Percentiles rank a stretch among this genome's conserved stretches.
Conservation (phyloP, 768 basidiomycete species). For the Lactifluus subvellereus region DNA sequence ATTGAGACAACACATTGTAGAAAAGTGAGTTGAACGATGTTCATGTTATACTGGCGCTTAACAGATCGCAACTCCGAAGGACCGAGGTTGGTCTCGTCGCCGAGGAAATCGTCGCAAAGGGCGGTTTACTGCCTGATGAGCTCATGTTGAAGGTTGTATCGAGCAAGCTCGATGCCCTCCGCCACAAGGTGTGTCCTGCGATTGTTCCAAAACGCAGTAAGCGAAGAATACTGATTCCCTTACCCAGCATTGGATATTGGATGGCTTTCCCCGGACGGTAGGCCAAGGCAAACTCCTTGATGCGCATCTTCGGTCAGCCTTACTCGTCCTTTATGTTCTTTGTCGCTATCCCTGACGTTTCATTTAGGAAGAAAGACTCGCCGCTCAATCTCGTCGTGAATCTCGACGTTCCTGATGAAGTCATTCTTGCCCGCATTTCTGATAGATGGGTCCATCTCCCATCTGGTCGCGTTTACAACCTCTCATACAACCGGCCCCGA, state of each 20-base stretch:
- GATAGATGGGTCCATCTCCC: slow-evolving; percentile 87
- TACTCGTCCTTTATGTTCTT: not conserved
- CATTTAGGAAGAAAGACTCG: slow-evolving; percentile 48
- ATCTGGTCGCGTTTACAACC: slow-evolving; percentile 87
- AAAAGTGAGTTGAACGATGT: slow-evolving; percentile 38
- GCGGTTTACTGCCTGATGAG: slow-evolving; percentile 72
- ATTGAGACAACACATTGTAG: slow-evolving; percentile 75
- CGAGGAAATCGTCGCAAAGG: slow-evolving; percentile 72
- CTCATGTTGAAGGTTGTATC: slow-evolving; percentile 74
- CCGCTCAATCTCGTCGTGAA: slow-evolving; percentile 80
- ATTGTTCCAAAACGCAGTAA: not conserved
- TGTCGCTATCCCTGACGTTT: not conserved
- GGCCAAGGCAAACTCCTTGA: slow-evolving; percentile 80
- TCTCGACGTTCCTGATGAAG: slow-evolving; percentile 81
- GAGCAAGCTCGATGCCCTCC: slow-evolving; percentile 59
- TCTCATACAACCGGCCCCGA: slow-evolving; percentile 80
- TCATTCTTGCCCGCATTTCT: slow-evolving; percentile 80
- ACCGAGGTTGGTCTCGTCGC: slow-evolving; percentile 70
- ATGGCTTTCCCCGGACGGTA: slow-evolving; percentile 88
- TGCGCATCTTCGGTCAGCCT: slow-evolving; percentile 58
- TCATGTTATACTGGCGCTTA: not conserved
- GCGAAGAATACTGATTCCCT: not conserved
- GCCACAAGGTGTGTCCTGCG: slow-evolving; percentile 50
- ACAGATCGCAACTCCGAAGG: slow-evolving; percentile 29
- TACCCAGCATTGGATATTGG: slow-evolving; percentile 80